phyloP scores from a whole-genome alignment of 148 eudicot genomes.

The Talinum fruticosum region DNA sequence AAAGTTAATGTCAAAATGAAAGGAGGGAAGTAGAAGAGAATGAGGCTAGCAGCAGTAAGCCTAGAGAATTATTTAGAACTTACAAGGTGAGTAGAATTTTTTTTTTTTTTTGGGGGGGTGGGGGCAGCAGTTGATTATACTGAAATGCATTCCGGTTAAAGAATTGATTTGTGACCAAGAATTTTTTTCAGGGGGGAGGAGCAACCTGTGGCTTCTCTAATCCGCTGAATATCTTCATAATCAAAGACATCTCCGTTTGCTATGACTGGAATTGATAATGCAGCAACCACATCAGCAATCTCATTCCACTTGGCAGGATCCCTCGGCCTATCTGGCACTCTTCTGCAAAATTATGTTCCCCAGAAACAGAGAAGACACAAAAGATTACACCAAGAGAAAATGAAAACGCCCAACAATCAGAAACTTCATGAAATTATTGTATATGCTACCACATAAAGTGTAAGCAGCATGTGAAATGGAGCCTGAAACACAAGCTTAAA shows the following conservation, averaged over 20 bases:
- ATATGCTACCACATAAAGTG: neutral
- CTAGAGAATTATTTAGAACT: neutral
- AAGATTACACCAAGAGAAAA: neutral
- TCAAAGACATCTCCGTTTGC: constrained; percentile 92
- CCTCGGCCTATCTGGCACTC: constrained; percentile 79
- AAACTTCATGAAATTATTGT: neutral
- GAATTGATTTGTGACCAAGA: neutral
- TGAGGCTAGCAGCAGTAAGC: neutral
- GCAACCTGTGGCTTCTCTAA: constrained; percentile 64
- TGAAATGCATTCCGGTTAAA: neutral
- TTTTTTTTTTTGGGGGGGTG: neutral
- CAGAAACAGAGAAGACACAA: constrained; percentile 12
- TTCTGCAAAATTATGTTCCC: constrained; percentile 42
- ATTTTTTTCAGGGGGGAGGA: neutral
- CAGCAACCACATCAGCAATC: constrained; percentile 77
- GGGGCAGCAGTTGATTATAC: neutral
- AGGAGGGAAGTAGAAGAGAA: neutral
- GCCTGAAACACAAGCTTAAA: neutral
- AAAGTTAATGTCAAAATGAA: neutral
- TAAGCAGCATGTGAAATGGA: neutral
- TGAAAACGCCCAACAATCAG: neutral
- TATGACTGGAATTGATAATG: constrained; percentile 82
- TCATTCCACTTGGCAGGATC: constrained; percentile 97
- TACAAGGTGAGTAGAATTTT: neutral
- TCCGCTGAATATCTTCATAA: constrained; percentile 68